A percentile compares a stretch with the other conserved stretches of the same genome.
phyloP scores from a whole-genome alignment of 768 basidiomycete genomes.

The Phallus indusiatus region DNA sequence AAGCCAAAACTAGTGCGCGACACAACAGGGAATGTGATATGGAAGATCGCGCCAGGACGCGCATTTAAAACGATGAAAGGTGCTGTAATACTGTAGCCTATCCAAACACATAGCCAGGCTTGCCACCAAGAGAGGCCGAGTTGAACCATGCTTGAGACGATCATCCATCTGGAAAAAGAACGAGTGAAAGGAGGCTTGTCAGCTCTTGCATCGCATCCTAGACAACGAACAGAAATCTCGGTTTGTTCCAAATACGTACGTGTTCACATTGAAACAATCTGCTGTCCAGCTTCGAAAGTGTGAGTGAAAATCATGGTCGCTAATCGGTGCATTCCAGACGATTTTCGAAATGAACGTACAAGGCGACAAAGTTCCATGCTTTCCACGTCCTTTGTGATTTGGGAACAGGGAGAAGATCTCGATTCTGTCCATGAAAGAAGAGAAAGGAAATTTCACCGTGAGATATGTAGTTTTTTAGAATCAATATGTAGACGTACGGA shows the following conservation, averaged over 20 bases:
- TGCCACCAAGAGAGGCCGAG: constrained; percentile 76
- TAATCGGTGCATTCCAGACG: not conserved
- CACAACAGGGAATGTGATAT: constrained; percentile 70
- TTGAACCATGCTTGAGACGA: constrained; percentile 65
- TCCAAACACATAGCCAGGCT: constrained; percentile 61
- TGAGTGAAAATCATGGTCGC: not conserved
- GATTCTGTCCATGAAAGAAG: constrained; percentile 34
- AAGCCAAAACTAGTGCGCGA: constrained; percentile 69
- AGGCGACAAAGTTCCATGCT: constrained; percentile 54
- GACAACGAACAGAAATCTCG: not conserved
- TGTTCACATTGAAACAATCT: constrained; percentile 72
- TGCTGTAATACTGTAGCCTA: constrained; percentile 44
- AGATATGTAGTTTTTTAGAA: no score
- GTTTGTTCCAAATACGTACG: constrained; percentile 32
- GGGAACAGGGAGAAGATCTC: constrained; percentile 63
- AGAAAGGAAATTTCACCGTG: no score
- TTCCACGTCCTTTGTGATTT: constrained; percentile 58
- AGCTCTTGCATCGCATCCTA: not conserved
- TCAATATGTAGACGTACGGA: not conserved
- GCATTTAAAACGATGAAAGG: constrained; percentile 73
- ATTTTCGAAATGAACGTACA: constrained; percentile 29
- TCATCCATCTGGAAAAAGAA: constrained; percentile 52
- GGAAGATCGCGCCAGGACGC: constrained; percentile 66
- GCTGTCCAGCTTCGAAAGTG: constrained; percentile 54
- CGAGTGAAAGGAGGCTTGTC: not conserved